phyloP scores from a whole-genome alignment of 176 grass and related monocot genomes.

The Neostapfia colusana region DNA sequence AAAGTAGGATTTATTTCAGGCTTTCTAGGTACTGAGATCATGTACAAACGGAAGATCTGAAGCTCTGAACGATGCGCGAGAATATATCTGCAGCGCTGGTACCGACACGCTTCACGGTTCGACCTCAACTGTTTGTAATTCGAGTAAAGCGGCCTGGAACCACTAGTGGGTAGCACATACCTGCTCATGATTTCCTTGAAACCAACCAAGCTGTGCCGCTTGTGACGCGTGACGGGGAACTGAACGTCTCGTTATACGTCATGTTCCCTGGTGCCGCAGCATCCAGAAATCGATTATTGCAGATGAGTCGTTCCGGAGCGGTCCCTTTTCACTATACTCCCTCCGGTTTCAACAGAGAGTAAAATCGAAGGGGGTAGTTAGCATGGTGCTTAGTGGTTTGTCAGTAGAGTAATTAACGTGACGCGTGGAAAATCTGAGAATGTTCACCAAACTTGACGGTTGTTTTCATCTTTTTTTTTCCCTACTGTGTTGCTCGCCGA shows the following conservation, averaged over 20 bases:
- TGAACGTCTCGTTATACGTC: neutral
- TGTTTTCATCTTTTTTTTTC: neutral
- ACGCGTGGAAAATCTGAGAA: neutral
- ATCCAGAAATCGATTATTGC: neutral
- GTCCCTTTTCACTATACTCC: too few species aligned
- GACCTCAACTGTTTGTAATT: too few species aligned
- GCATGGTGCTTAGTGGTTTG: neutral
- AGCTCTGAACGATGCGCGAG: neutral
- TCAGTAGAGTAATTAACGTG: neutral
- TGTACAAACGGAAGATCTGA: neutral
- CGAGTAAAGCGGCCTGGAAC: neutral
- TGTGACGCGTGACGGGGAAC: neutral
- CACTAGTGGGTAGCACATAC: too few species aligned
- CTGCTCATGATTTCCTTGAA: neutral
- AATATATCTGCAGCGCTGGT: neutral
- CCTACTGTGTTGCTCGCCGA: neutral
- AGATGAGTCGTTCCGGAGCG: neutral
- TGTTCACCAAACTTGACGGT: neutral
- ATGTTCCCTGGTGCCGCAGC: neutral
- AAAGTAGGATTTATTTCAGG: neutral
- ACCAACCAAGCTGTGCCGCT: too few species aligned
- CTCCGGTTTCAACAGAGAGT: too few species aligned
- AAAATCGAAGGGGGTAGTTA: too few species aligned
- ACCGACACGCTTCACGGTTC: neutral
- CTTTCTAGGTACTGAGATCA: too few species aligned